A percentile compares a stretch with the other conserved stretches of the same genome.
Evolutionary conservation across 2,329 filamentous ascomycete species (phyloP).

Genomic region (Aaosphaeria pasadenensis): DNA sequence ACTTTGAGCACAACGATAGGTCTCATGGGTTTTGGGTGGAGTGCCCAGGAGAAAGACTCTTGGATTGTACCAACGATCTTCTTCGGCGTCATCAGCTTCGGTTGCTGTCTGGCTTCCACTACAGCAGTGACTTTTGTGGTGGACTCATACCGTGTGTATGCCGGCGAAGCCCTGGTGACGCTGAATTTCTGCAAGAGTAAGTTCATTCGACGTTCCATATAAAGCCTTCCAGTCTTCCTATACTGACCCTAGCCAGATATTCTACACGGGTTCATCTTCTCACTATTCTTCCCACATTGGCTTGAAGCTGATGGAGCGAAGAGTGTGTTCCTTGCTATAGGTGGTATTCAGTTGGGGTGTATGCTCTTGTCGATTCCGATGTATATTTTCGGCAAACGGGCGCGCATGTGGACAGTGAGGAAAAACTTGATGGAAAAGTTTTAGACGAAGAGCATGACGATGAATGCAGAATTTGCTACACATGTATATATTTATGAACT

Average conservation of each 20-base stretch:
- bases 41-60: conserved; percentile 65
- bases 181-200: conserved; percentile 87
- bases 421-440: conserved; percentile 84
- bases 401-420: conserved; percentile 89
- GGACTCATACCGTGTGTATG: conserved; percentile 89
- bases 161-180: conserved; percentile 89
- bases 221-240: not conserved
- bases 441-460: conserved; percentile 19
- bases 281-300: conserved; percentile 83
- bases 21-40: conserved; percentile 97
- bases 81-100: conserved; percentile 89
- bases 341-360: conserved; percentile 77
- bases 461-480: too few relatives aligned
- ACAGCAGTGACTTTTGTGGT: conserved; percentile 93
- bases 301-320: conserved; percentile 71
- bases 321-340: conserved; percentile 76
- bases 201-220: conserved; percentile 14
- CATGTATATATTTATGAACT: too few relatives aligned
- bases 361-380: conserved; percentile 79
- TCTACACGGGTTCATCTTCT: conserved; percentile 84
- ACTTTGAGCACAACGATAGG: conserved; percentile 76
- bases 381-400: conserved; percentile 90
- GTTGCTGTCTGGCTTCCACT: conserved; percentile 84
- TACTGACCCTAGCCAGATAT: conserved; percentile 52
- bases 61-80: conserved; percentile 95